Conservation (phyloP, 345 rosid species). For the Salix caprea region DNA sequence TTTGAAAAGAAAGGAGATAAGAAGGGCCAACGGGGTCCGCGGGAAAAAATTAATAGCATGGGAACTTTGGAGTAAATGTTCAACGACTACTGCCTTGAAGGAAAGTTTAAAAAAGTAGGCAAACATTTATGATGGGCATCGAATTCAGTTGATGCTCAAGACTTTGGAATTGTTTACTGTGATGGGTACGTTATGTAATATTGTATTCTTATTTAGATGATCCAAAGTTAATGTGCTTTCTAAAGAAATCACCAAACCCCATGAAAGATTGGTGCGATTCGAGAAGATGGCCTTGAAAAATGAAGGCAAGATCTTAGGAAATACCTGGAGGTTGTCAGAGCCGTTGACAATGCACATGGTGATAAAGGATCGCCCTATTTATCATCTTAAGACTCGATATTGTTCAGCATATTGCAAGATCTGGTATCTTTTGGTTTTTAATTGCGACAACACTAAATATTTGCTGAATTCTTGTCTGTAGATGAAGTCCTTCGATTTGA, state of each 20-base stretch:
- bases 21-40: slow-evolving; percentile 1
- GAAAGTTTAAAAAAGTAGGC: background rate
- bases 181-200: too few species aligned
- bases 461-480: too few species aligned
- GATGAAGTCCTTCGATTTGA: too few species aligned
- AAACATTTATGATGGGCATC: slow-evolving; percentile 6
- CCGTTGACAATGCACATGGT: background rate
- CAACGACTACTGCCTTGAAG: background rate
- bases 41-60: background rate
- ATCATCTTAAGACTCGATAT: too few species aligned
- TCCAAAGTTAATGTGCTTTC: background rate
- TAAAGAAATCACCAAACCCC: background rate
- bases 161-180: background rate
- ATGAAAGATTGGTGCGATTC: background rate
- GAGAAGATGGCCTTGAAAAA: background rate
- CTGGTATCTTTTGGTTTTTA: too few species aligned
- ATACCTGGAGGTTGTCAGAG: background rate
- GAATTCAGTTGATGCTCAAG: background rate
- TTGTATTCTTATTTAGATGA: background rate
- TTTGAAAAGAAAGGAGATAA: background rate
- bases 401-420: too few species aligned
- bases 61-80: background rate
- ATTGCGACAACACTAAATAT: too few species aligned
- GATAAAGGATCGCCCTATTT: background rate
- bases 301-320: background rate